These are phyloP conservation scores for Ceratobasidium sp. DNA, from an alignment of 1,284 basidiomycete genomes.

Conservation along the genomic window DNA sequence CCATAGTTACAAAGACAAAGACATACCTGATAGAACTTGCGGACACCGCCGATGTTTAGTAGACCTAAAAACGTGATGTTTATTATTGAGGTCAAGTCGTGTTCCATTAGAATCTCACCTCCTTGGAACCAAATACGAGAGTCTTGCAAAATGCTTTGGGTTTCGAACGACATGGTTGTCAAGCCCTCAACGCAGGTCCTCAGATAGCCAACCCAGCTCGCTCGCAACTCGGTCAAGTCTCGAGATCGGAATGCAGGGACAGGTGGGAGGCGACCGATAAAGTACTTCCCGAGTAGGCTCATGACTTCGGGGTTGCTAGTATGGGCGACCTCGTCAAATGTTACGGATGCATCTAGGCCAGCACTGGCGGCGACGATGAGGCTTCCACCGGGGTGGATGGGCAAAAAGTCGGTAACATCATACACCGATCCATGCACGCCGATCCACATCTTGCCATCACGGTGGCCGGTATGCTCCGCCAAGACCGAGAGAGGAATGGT, in stretches of 20 bases:
- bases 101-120: not conserved
- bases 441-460: slow-evolving; percentile 46
- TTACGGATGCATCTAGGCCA: slow-evolving; percentile 41
- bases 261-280: slow-evolving; percentile 44
- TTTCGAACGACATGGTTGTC: slow-evolving; percentile 45
- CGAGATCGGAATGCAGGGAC: slow-evolving; percentile 27
- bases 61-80: slow-evolving; percentile 1
- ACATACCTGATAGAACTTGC: slow-evolving; percentile 43
- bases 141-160: slow-evolving; percentile 34
- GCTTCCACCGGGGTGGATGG: slow-evolving; percentile 44
- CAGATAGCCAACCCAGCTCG: slow-evolving; percentile 40
- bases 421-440: slow-evolving; percentile 46
- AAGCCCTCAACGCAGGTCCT: slow-evolving; percentile 37
- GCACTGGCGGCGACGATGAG: slow-evolving; percentile 45
- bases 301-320: slow-evolving; percentile 46
- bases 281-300: slow-evolving; percentile 45
- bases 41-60: slow-evolving; percentile 34
- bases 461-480: slow-evolving; percentile 35
- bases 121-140: slow-evolving; percentile 45
- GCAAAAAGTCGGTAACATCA: slow-evolving; percentile 43
- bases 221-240: slow-evolving; percentile 35
- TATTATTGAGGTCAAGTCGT: not conserved
- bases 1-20: not conserved
- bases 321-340: slow-evolving; percentile 45
- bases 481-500: slow-evolving; percentile 34